Conservation (phyloP, 2,329 filamentous ascomycete species). For the Thielaviopsis musarum region DNA sequence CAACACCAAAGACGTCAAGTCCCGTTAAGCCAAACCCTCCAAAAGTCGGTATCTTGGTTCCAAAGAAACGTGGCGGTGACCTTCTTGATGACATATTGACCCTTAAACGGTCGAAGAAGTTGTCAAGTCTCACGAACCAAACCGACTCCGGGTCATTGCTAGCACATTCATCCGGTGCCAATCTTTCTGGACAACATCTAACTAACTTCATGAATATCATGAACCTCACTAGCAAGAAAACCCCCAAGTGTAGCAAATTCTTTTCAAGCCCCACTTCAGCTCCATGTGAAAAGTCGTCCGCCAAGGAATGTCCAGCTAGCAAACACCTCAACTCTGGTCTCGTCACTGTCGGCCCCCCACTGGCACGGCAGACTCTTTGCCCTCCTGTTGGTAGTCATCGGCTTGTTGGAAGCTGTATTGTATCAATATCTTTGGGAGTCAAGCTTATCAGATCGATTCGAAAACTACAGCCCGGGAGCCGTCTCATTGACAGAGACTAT, state of each 20-base stretch:
- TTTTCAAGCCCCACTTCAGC: background rate
- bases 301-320: background rate
- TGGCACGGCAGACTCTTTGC: background rate
- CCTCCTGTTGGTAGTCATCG: background rate
- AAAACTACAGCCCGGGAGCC: conserved; percentile 4
- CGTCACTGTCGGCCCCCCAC: background rate
- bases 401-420: conserved; percentile 2
- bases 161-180: background rate
- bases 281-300: background rate
- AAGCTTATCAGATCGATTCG: conserved; percentile 4
- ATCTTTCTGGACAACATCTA: conserved; percentile 16
- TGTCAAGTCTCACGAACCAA: background rate
- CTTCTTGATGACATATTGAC: conserved; percentile 1
- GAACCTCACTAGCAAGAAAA: conserved; percentile 5
- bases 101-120: background rate
- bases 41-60: background rate
- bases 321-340: background rate
- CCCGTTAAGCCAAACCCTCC: background rate
- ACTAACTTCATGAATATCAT: conserved; percentile 14
- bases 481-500: conserved; percentile 6
- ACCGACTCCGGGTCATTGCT: background rate
- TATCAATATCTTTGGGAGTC: conserved; percentile 5
- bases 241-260: background rate
- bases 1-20: background rate
- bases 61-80: conserved; percentile 4